Conservation (phyloP, 169 alveolate species). For the Hammondia hammondi region DNA sequence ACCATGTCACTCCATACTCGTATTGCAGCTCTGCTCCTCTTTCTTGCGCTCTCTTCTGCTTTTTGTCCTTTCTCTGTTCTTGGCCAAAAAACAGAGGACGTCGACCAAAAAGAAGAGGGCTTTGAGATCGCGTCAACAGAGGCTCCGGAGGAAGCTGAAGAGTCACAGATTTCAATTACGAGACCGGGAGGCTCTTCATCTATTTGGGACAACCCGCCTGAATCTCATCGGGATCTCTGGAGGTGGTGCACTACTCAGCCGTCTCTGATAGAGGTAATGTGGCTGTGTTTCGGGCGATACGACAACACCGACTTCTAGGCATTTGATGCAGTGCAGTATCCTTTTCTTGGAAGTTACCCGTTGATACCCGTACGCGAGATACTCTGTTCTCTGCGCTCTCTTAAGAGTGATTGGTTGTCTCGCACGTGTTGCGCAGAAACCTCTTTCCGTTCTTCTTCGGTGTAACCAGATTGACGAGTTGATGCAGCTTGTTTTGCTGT, state of each 20-base stretch:
- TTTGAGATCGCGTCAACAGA: background rate
- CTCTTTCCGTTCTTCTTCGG: too few species aligned
- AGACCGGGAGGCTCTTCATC: background rate
- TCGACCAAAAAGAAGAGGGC: background rate
- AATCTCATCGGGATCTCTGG: background rate
- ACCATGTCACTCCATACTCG: background rate
- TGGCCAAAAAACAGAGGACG: background rate
- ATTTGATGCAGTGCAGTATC: background rate
- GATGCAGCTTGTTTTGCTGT: too few species aligned
- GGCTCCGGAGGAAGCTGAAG: background rate
- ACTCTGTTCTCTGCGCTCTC: too few species aligned
- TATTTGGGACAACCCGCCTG: background rate
- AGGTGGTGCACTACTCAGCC: constrained; percentile 26
- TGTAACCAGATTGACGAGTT: too few species aligned
- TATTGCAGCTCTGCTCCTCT: background rate
- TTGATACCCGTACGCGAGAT: background rate
- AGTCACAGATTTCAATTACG: background rate
- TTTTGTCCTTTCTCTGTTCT: background rate
- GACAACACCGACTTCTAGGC: background rate
- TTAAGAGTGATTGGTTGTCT: too few species aligned
- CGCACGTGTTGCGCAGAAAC: too few species aligned
- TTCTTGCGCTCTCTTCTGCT: background rate
- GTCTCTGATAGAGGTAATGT: constrained; percentile 3
- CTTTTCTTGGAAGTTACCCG: background rate
- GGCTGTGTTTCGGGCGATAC: background rate